Conservation (phyloP, 176 grass and related monocot genomes). For the Metroxylon sagu region DNA sequence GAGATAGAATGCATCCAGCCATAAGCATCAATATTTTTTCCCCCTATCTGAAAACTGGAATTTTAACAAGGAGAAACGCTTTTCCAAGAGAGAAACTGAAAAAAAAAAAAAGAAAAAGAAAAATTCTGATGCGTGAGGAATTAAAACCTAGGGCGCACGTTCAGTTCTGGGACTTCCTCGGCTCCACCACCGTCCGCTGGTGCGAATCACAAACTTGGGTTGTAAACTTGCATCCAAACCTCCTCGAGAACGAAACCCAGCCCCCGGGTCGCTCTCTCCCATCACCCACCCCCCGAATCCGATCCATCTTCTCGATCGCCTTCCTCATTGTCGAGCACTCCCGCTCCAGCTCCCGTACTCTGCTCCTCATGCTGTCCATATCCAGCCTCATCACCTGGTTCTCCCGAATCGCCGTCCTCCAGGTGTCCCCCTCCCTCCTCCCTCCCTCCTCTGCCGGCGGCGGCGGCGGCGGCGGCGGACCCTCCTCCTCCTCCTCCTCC, state of each 20-base stretch:
- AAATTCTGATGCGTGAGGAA: too few species aligned
- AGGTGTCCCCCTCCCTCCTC: constrained; percentile 21
- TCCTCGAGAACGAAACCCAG: constrained; percentile 51
- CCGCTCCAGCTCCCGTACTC: constrained; percentile 88
- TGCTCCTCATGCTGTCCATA: constrained; percentile 93
- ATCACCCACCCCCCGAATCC: constrained; percentile 13
- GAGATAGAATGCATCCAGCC: too few species aligned
- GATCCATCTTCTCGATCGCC: constrained; percentile 74
- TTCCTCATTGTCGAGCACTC: constrained; percentile 93
- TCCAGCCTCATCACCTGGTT: constrained; percentile 93
- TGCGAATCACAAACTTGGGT: constrained; percentile 91
- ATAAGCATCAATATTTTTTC: too few species aligned
- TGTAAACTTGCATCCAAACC: constrained; percentile 83
- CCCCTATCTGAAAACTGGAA: too few species aligned
- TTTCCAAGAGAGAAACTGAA: too few species aligned
- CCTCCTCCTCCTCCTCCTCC: constrained; percentile 25
- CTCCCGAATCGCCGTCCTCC: constrained; percentile 45
- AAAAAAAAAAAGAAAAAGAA: too few species aligned
- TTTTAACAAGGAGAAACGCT: too few species aligned
- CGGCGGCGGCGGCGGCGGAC: constrained; percentile 18
- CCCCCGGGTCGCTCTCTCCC: constrained; percentile 7
- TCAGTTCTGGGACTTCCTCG: constrained; percentile 36
- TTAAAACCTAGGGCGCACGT: too few species aligned
- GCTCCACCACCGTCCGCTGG: constrained; percentile 58
- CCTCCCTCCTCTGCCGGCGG: background rate